These are phyloP conservation scores for Pascua guehoae DNA, from an alignment of 1,284 basidiomycete genomes.

Conservation along the genomic window DNA sequence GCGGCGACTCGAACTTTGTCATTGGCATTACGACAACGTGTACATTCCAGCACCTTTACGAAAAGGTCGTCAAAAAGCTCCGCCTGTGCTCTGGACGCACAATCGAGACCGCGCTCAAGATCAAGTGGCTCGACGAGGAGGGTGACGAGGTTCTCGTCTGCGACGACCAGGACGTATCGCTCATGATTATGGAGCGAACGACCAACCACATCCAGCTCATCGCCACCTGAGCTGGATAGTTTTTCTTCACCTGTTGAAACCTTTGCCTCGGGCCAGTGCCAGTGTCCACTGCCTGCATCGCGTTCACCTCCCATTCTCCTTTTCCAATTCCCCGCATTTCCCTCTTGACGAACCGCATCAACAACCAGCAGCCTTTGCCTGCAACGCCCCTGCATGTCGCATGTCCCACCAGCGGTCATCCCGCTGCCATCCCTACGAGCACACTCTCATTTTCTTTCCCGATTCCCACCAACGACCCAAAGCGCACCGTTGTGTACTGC, in stretches of 20 bases:
- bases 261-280: not conserved
- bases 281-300: not conserved
- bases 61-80: conserved; percentile 89
- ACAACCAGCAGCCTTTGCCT: too few species aligned
- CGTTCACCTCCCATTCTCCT: too few species aligned
- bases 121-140: conserved; percentile 45
- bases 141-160: conserved; percentile 42
- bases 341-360: too few species aligned
- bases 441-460: too few species aligned
- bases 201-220: conserved; percentile 22
- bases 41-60: conserved; percentile 74
- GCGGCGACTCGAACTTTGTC: conserved; percentile 61
- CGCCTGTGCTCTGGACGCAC: conserved; percentile 74
- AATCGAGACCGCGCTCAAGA: conserved; percentile 59
- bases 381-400: too few species aligned
- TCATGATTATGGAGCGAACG: conserved; percentile 37
- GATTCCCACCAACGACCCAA: too few species aligned
- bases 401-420: too few species aligned
- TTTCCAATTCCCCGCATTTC: too few species aligned
- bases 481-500: too few species aligned
- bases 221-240: conserved; percentile 4
- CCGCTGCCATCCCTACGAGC: too few species aligned
- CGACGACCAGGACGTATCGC: conserved; percentile 41
- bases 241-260: not conserved
- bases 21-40: conserved; percentile 78